Evolutionary conservation across 345 rosid genomes (phyloP), one percentile per base, ranked within the genome.

Genomic region (Eucalyptus coolabah): DNA sequence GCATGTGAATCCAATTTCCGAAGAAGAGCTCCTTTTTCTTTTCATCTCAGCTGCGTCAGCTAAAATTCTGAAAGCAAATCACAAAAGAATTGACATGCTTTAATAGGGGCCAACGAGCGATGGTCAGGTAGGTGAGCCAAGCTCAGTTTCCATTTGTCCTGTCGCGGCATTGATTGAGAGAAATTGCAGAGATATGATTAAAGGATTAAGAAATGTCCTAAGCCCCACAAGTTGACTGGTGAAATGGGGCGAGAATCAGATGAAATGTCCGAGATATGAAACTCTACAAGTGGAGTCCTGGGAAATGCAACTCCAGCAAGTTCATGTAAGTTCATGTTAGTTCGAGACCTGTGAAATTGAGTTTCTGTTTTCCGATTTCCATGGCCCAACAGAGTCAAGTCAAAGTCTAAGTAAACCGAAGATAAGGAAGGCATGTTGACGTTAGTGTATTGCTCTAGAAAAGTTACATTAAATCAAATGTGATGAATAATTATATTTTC

Each of bases 1-100:
- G 37, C 5, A 0, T 7, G 72, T 65, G 37, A 2, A 30, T n/a
- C 37, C 37, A 2, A 1, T 65, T 65, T 30, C 37, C 10, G 72
- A 1, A 65, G 67, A 60, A 28, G 67, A 60, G 67, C 67, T 60
- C 16, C 67, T 12, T 63, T 30, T 28, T 6, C 69, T 6, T 63
- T 28, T 7, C 77, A 65, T n/a, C 77, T n/a, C 4, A 7, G 40
- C 37, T n/a, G 10, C 21, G 6, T 65, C 40, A 8, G 5, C 77
- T n/a, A 13, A 63, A 30, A 63, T 63, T 30, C 69, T 13, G 18
- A 28, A 28, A 11, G 34, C 34, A 63, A 63, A 13, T 63, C 69
- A 63, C 69, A n/a, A n/a, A 65, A 30, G 10, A n/a, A 1, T 65
- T 65, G 77, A 30, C 63, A 56, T 56, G 63, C 63, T 56, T 56